Conservation (phyloP, 2,329 filamentous ascomycete genomes). For the Fusarium nematophilum region DNA sequence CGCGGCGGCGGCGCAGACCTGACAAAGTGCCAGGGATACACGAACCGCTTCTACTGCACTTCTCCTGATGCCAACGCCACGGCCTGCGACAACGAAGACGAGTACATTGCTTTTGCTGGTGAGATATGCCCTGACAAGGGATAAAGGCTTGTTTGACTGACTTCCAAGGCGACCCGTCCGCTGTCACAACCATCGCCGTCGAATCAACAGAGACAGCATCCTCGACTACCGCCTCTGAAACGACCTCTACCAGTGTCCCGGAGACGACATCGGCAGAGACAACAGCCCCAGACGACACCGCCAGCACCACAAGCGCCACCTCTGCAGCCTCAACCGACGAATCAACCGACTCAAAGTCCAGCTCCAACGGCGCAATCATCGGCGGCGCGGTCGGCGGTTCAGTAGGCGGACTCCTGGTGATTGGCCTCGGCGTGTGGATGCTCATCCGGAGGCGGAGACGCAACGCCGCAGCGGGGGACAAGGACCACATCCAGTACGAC, state of each 20-base stretch:
- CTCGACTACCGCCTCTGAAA: background rate
- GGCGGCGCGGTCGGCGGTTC: background rate
- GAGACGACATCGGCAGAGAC: too few species aligned
- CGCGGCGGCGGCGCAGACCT: background rate
- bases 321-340: background rate
- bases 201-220: background rate
- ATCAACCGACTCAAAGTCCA: background rate
- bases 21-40: background rate
- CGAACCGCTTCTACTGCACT: background rate
- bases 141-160: background rate
- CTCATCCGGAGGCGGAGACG: too few species aligned
- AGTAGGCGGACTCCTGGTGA: background rate
- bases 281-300: too few species aligned
- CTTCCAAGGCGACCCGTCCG: background rate
- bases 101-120: background rate
- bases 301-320: too few species aligned
- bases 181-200: background rate
- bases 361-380: background rate
- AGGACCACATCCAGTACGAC: too few species aligned
- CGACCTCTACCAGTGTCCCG: too few species aligned
- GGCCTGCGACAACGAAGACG: background rate
- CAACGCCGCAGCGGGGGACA: too few species aligned
- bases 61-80: background rate
- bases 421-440: background rate
- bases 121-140: background rate